Base-by-base conservation (phyloP, 2,329 filamentous ascomycete species). In the Botrytis fabae region DNA sequence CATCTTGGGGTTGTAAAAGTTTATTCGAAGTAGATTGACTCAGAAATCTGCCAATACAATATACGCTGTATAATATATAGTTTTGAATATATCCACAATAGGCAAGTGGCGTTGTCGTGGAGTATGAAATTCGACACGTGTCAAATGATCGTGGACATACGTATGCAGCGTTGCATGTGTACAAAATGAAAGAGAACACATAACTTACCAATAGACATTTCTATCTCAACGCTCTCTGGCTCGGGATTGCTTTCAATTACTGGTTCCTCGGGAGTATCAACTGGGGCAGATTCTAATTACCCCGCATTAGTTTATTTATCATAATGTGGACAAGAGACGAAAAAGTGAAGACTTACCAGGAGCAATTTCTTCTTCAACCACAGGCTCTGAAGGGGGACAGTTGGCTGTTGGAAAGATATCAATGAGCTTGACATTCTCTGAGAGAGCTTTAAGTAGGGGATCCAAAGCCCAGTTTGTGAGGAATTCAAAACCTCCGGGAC, bases 131-230 rank as follows among this genome's bases (percentile, higher is more conserved):
- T 12, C 64, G 64, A 66, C 48, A 51, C 32, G 44, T 68, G 48
- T n/a, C 65, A 69, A 69, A 28, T 42, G 38, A 57, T 57, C 51
- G 51, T 57, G 65, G 65, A 42, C 18, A 69, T 59, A 40, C 35
- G 54, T 40, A 42, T 68, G 48, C 65, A 68, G 42, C 35, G 46
- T 57, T 54, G 25, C n/a, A 68, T 57, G 40, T 57, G 38, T 32
- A 57, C 54, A 32, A 38, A 57, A 42, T 42, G n/a, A 57, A 69
- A 32, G 25, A 42, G 9, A 28, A 42, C 9, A n/a, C 32, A 35
- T 38, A 25, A 62, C 69, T 71, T 71, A 71, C 69, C 59, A 64
- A 48, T 32, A 71, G 69, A 20, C 44, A 20, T 22, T 42, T 46
- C 10, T n/a, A 22, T 22, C 59, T 71, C 35, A 54, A 35, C 38